These are phyloP conservation scores for Craspedostauros australis DNA, from an alignment of 108 stramenopile species.

Conservation along the genomic window DNA sequence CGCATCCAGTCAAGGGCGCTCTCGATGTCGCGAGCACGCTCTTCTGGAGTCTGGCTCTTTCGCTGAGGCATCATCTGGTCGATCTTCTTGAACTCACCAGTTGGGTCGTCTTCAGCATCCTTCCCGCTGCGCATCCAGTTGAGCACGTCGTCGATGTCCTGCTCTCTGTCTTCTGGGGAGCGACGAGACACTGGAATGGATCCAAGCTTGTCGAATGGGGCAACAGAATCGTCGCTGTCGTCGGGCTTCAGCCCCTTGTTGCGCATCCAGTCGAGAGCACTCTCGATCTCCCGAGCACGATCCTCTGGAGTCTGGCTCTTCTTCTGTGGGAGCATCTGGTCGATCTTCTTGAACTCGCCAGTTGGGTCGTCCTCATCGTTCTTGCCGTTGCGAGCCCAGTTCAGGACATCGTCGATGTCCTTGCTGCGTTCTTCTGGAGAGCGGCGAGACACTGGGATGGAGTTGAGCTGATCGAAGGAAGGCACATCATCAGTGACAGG, in stretches of 20 bases:
- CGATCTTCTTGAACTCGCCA: conserved; percentile 14
- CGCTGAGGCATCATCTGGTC: conserved; percentile 22
- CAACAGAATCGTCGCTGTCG: background rate
- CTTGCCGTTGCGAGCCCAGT: conserved; percentile 19
- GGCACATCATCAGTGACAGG: conserved; percentile 6
- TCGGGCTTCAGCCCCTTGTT: conserved; percentile 1
- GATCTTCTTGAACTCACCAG: conserved; percentile 10
- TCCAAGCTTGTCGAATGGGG: conserved; percentile 12
- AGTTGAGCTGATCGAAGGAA: background rate
- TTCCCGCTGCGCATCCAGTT: conserved; percentile 27
- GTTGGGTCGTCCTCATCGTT: conserved; percentile 2
- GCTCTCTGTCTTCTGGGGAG: conserved; percentile 10
- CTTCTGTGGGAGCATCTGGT: conserved; percentile 11
- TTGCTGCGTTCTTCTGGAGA: conserved; percentile 5
- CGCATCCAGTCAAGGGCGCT: conserved; percentile 29
- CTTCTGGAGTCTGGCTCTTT: conserved; percentile 17
- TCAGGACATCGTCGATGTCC: conserved; percentile 15
- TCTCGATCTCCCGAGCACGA: conserved; percentile 26
- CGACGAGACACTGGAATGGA: conserved; percentile 13
- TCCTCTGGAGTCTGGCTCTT: conserved; percentile 7
- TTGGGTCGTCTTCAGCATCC: conserved; percentile 1
- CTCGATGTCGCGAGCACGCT: conserved; percentile 3
- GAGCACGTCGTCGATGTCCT: conserved; percentile 17
- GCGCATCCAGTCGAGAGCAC: conserved; percentile 24
- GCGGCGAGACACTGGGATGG: conserved; percentile 8